A percentile compares a stretch with the other conserved stretches of the same genome.
phyloP scores from a whole-genome alignment of 345 rosid genomes.

The Populus deltoides region DNA sequence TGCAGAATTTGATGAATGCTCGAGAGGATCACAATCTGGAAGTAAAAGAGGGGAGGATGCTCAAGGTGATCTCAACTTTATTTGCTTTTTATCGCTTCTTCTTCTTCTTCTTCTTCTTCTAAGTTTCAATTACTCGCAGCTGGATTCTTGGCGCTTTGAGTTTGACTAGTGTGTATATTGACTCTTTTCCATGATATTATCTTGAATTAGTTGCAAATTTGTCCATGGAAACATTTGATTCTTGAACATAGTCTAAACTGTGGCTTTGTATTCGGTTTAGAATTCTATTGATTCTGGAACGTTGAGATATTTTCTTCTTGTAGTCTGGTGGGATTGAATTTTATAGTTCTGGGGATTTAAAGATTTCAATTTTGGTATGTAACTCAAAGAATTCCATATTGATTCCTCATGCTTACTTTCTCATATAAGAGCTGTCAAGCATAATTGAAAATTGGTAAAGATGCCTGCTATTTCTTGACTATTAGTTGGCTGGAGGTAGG shows the following conservation, averaged over 20 bases:
- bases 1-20: slow-evolving; percentile 21
- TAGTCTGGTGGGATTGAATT: neutral
- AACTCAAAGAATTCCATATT: neutral
- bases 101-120: neutral
- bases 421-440: neutral
- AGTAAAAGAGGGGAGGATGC: slow-evolving; percentile 29
- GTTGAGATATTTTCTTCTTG: neutral
- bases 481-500: slow-evolving; percentile 4
- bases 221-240: neutral
- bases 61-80: slow-evolving; percentile 24
- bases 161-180: neutral
- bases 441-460: neutral
- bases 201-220: neutral
- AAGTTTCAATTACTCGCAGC: neutral
- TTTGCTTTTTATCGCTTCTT: too few relatives aligned
- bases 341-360: neutral
- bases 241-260: neutral
- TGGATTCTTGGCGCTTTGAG: neutral
- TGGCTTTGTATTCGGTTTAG: neutral
- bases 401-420: neutral
- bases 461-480: slow-evolving; percentile 4
- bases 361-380: neutral
- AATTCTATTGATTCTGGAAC: slow-evolving; percentile 1
- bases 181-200: neutral
- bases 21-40: slow-evolving; percentile 29